These are phyloP conservation scores for Closterium sp. DNA, from an alignment of 139 green algal genomes.

Conservation along the genomic window DNA sequence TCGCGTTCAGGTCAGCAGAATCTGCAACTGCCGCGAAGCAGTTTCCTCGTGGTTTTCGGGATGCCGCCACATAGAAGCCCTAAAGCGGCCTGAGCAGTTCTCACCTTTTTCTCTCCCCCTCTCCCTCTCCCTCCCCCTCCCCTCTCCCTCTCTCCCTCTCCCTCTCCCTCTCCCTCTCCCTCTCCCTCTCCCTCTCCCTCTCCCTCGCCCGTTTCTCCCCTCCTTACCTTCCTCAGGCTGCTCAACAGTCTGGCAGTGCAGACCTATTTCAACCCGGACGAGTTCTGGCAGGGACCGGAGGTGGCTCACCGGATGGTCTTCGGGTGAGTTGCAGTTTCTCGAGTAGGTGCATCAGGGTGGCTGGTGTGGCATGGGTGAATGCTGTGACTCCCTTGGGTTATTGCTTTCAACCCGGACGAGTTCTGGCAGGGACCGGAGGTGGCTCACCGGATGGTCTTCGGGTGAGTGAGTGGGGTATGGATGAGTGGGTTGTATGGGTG, in stretches of 20 bases:
- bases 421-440: constrained; percentile 74
- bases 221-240: background rate
- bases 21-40: background rate
- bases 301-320: constrained; percentile 69
- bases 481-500: too few relatives aligned
- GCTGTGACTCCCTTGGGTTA: too few relatives aligned
- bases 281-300: constrained; percentile 74
- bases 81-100: background rate
- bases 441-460: constrained; percentile 68
- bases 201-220: too few relatives aligned
- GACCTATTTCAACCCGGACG: constrained; percentile 70
- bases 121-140: too few relatives aligned
- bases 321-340: constrained; percentile 51
- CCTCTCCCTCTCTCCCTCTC: too few relatives aligned
- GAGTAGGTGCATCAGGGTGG: too few relatives aligned
- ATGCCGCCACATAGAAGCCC: background rate
- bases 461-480: too few relatives aligned
- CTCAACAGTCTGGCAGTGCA: constrained; percentile 11
- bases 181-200: background rate
- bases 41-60: background rate
- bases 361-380: too few relatives aligned
- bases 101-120: too few relatives aligned
- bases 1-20: background rate
- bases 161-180: too few relatives aligned
- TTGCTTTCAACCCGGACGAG: constrained; percentile 77